Base-by-base conservation (phyloP, 805 yeast species). In the Candida gorgasii region DNA sequence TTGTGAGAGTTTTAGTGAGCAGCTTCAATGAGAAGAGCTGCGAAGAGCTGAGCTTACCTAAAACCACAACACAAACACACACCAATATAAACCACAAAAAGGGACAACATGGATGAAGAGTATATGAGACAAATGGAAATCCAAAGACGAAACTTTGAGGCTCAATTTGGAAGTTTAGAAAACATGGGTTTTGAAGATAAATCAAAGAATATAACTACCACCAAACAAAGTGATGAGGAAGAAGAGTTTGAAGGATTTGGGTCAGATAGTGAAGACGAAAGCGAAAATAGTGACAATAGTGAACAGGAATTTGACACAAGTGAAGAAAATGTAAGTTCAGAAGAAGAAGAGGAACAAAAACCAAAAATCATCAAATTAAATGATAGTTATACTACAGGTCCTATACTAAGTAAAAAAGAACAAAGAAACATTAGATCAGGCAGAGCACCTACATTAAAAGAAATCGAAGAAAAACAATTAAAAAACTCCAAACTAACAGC, bases 121-220 rank as follows among this genome's bases (percentile, higher is more conserved):
- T 67, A 65, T 48, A 40, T 55, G 57, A 51, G 50, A 17, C 59
- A 60, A 6, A 44, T 80, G 58, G 86, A 80, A 53, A 51, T 67
- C 16, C 86, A 82, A 53, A 62, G 87, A 43, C 56, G 65, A 17
- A 77, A 79, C 28, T 82, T 82, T 54, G 87, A 82, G 52, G 77
- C 78, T 3, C 86, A 80, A 58, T 82, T 82, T 54, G 86, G 86
- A 0, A 62, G 76, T 2, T 51, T 82, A 9, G 84, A 78, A 50
- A 63, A 64, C 1, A 58, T 80, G 72, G 67, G 65, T 9, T 59
- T 44, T 44, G 55, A 52, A 41, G 68, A 60, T 34, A 61, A 63
- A 42, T 53, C 64, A 14, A 52, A 57, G 3, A 12, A 9, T 11
- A 6, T 7, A 26, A 13, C 13, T 12, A 26, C 5, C 8, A 6